Evolutionary conservation across 768 basidiomycete genomes (phyloP).

Genomic region (Tylopilus plumbeoviolaceoides): DNA sequence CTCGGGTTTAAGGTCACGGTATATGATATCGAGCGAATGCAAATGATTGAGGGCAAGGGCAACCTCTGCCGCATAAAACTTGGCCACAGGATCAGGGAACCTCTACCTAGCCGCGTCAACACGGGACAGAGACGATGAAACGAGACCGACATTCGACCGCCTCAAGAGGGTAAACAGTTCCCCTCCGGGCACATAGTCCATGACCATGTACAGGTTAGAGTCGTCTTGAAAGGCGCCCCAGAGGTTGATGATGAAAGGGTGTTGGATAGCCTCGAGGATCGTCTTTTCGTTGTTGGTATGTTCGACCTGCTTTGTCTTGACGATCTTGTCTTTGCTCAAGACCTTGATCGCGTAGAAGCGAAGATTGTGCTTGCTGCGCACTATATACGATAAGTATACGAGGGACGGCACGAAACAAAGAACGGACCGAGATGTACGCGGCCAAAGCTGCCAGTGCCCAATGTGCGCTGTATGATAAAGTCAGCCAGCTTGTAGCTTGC

Average conservation of each 20-base stretch:
- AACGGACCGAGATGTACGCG: slow-evolving; percentile 81
- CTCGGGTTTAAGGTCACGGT: slow-evolving; percentile 97
- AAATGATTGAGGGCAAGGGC: slow-evolving; percentile 89
- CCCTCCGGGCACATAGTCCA: slow-evolving; percentile 95
- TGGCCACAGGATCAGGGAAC: slow-evolving; percentile 95
- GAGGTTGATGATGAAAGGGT: slow-evolving; percentile 93
- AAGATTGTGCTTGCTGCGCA: slow-evolving; percentile 89
- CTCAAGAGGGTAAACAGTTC: slow-evolving; percentile 93
- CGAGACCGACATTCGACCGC: slow-evolving; percentile 70
- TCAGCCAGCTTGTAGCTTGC: slow-evolving; percentile 70
- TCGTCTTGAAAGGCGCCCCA: slow-evolving; percentile 95
- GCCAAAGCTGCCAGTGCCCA: slow-evolving; percentile 96
- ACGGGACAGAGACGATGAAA: slow-evolving; percentile 7
- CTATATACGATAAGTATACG: slow-evolving; percentile 33
- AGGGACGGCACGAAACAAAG: background rate
- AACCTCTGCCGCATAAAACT: slow-evolving; percentile 96
- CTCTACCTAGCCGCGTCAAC: slow-evolving; percentile 43
- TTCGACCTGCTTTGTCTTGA: slow-evolving; percentile 90
- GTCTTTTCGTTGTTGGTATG: slow-evolving; percentile 94
- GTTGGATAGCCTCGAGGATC: slow-evolving; percentile 81
- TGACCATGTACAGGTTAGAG: slow-evolving; percentile 94
- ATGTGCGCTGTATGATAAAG: slow-evolving; percentile 75
- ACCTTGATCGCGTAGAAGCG: slow-evolving; percentile 97
- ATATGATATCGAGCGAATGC: slow-evolving; percentile 85
- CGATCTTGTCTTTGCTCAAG: slow-evolving; percentile 88